Conservation (phyloP, 106 monocot species). For the Dendrobium catenatum region DNA sequence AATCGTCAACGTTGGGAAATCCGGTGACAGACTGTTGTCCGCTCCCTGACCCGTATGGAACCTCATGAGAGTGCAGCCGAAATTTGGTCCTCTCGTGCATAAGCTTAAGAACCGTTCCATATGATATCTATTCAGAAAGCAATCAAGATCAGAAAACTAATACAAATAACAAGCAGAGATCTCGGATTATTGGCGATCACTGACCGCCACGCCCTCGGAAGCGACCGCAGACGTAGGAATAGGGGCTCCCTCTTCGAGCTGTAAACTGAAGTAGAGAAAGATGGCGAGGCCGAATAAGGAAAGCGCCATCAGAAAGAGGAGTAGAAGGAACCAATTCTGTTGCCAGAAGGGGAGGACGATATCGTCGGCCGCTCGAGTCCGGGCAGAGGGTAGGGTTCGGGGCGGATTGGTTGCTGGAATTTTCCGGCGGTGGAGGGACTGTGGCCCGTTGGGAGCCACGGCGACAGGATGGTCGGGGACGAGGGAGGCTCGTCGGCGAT, state of each 20-base stretch:
- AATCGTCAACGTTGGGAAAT: constrained; percentile 62
- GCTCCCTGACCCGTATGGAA: constrained; percentile 82
- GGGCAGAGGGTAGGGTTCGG: constrained; percentile 1
- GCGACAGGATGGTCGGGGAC: background rate
- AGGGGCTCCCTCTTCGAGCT: constrained; percentile 31
- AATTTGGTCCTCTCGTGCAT: constrained; percentile 87
- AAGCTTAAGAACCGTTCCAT: constrained; percentile 59
- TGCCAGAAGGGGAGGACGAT: constrained; percentile 43
- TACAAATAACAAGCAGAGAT: background rate
- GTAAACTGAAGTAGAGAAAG: constrained; percentile 34
- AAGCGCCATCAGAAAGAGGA: constrained; percentile 41
- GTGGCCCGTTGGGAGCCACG: constrained; percentile 57
- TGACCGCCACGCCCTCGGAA: constrained; percentile 50
- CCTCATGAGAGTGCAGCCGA: constrained; percentile 80
- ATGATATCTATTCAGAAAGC: constrained; percentile 44
- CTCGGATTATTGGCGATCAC: background rate
- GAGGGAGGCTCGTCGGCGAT: background rate
- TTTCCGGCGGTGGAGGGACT: constrained; percentile 32
- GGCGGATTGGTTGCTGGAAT: constrained; percentile 16
- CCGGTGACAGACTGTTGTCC: constrained; percentile 90
- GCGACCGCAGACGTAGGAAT: background rate
- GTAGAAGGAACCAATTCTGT: constrained; percentile 38
- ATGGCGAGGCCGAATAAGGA: constrained; percentile 35
- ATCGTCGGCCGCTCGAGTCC: background rate
- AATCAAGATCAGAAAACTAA: background rate